Evolutionary conservation across 139 green algal genomes (phyloP).

Genomic region (Asterochloris sp.): DNA sequence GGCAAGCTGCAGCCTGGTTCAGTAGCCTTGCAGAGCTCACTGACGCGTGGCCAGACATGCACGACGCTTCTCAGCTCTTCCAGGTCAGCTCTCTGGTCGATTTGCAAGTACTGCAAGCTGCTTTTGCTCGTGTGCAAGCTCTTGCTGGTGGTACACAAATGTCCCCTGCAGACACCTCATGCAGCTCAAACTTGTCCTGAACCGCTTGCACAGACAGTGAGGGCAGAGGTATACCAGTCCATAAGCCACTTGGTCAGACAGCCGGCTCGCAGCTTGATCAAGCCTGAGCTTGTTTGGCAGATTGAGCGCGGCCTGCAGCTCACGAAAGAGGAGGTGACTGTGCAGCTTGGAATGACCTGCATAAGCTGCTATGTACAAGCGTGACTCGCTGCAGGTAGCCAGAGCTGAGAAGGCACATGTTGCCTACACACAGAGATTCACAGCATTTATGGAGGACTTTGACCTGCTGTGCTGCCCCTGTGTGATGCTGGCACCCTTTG

Average conservation of each 20-base stretch:
- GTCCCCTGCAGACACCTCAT: no score
- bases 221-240: background rate
- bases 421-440: background rate
- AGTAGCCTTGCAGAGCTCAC: background rate
- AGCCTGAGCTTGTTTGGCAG: slow-evolving; percentile 21
- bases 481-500: slow-evolving; percentile 42
- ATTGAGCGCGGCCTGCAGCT: slow-evolving; percentile 11
- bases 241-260: background rate
- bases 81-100: background rate
- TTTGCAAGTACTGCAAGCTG: background rate
- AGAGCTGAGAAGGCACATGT: background rate
- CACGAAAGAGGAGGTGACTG: background rate
- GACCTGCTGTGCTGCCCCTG: slow-evolving; percentile 34
- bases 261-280: slow-evolving; percentile 14
- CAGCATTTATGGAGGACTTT: slow-evolving; percentile 20
- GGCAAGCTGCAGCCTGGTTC: slow-evolving; percentile 7
- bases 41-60: slow-evolving; percentile 14
- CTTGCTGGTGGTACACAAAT: no score
- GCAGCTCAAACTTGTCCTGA: no score
- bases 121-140: no score
- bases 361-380: no score
- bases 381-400: background rate
- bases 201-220: background rate
- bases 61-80: slow-evolving; percentile 12
- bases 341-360: no score